Evolutionary conservation across 2,329 filamentous ascomycete genomes (phyloP).

Genomic region (Neophaeococcomyces mojaviensis): DNA sequence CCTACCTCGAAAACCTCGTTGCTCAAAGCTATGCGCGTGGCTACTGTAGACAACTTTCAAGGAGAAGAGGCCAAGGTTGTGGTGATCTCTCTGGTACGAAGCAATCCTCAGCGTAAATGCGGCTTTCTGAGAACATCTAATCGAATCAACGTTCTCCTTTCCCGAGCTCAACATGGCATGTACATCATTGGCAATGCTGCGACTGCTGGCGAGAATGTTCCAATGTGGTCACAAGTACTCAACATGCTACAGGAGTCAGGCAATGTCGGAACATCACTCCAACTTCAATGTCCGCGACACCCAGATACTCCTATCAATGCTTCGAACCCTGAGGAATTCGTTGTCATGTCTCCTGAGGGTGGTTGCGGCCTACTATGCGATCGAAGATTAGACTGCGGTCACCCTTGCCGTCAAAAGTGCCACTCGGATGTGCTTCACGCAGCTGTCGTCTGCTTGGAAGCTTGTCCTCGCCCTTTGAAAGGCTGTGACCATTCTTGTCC

Average conservation of each 20-base stretch:
- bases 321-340: constrained; percentile 51
- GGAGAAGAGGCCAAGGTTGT: constrained; percentile 31
- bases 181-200: constrained; percentile 29
- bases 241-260: constrained; percentile 16
- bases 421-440: constrained; percentile 12
- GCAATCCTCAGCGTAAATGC: constrained; percentile 20
- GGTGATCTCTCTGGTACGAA: constrained; percentile 28
- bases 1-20: neutral
- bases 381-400: constrained; percentile 13
- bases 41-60: constrained; percentile 30
- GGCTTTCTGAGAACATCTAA: constrained; percentile 29
- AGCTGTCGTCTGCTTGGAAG: constrained; percentile 10
- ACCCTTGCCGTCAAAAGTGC: constrained; percentile 13
- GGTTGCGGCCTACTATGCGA: constrained; percentile 12
- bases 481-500: constrained; percentile 12
- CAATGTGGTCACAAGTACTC: constrained; percentile 26
- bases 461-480: constrained; percentile 6
- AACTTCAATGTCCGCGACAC: constrained; percentile 56
- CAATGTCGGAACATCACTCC: constrained; percentile 38
- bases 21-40: constrained; percentile 23
- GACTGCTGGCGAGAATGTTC: constrained; percentile 20
- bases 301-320: constrained; percentile 44
- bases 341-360: constrained; percentile 34
- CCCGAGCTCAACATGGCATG: constrained; percentile 28
- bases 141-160: constrained; percentile 29